phyloP scores from a whole-genome alignment of 352 stramenopile genomes.

The Achlya hypogyna region DNA sequence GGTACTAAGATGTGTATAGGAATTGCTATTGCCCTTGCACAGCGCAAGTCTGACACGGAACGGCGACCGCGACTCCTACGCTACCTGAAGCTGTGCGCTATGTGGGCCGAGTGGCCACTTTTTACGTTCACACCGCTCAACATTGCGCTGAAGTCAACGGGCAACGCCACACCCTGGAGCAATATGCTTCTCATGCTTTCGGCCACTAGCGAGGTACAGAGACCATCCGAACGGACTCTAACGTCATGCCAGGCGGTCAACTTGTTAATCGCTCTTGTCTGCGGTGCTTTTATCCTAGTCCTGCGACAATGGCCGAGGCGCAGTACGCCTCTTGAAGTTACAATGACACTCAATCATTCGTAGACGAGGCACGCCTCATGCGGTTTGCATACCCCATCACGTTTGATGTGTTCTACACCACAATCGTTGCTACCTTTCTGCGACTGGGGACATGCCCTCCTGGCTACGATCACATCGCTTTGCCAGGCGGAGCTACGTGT shows the following conservation, averaged over 20 bases:
- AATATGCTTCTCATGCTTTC: background rate
- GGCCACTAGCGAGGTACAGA: background rate
- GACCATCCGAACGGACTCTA: background rate
- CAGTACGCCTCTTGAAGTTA: background rate
- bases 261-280: background rate
- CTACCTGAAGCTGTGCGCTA: conserved; percentile 16
- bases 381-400: conserved; percentile 5
- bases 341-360: background rate
- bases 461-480: background rate
- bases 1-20: background rate
- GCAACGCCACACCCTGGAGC: background rate
- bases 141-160: conserved; percentile 3
- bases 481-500: background rate
- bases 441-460: conserved; percentile 16
- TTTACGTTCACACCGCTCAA: conserved; percentile 15
- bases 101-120: conserved; percentile 17
- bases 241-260: background rate
- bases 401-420: conserved; percentile 16
- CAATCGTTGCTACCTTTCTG: background rate
- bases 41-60: conserved; percentile 3
- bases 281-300: background rate
- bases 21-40: conserved; percentile 10
- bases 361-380: background rate
- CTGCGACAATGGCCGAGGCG: background rate
- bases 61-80: background rate